phyloP scores from a whole-genome alignment of 1,139 yeast genomes.

The Yamadazyma taylorii region DNA sequence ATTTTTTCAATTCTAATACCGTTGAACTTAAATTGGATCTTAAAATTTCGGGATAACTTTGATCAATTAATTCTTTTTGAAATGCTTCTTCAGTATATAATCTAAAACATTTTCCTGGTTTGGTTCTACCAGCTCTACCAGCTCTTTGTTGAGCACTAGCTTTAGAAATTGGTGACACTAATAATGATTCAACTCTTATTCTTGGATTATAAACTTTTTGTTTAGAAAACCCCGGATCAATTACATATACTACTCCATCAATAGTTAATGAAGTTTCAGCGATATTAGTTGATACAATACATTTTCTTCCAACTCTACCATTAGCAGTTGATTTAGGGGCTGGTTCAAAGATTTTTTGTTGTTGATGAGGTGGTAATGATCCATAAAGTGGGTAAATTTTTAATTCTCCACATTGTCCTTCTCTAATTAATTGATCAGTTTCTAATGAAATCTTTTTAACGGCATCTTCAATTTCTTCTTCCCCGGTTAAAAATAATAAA shows the following conservation, averaged over 20 bases:
- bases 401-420: slow-evolving; percentile 86
- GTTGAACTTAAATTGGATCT: slow-evolving; percentile 90
- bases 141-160: slow-evolving; percentile 99
- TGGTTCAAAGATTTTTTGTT: slow-evolving; percentile 87
- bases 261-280: slow-evolving; percentile 98
- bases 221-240: slow-evolving; percentile 96
- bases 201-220: slow-evolving; percentile 97
- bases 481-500: slow-evolving; percentile 88
- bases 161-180: slow-evolving; percentile 94
- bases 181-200: slow-evolving; percentile 88
- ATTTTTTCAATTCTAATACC: slow-evolving; percentile 86
- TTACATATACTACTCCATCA: slow-evolving; percentile 96
- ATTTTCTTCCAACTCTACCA: slow-evolving; percentile 91
- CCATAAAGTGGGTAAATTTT: slow-evolving; percentile 92
- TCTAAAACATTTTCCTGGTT: slow-evolving; percentile 97
- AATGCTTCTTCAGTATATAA: slow-evolving; percentile 96
- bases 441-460: slow-evolving; percentile 85
- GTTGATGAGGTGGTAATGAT: slow-evolving; percentile 93
- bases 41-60: slow-evolving; percentile 92
- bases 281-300: slow-evolving; percentile 90
- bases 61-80: slow-evolving; percentile 89
- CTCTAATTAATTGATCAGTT: slow-evolving; percentile 84
- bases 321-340: slow-evolving; percentile 69
- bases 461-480: slow-evolving; percentile 97
- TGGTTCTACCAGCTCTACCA: slow-evolving; percentile 99